These are phyloP conservation scores for Aspergillus awamori DNA, from an alignment of 2,329 filamentous ascomycete species.

Conservation along the genomic window DNA sequence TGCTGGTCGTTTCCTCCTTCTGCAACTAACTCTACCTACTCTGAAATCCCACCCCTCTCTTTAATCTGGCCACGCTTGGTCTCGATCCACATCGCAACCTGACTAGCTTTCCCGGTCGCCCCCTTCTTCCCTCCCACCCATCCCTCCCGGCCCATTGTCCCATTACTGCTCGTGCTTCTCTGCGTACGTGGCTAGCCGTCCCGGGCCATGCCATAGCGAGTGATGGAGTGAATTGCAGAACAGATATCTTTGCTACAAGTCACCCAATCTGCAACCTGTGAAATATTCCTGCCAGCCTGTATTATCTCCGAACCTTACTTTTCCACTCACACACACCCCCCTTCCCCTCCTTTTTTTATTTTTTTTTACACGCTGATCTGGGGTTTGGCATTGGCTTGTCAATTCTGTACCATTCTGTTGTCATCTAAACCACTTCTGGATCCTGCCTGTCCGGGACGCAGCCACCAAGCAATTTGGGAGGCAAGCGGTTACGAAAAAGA, in stretches of 20 bases:
- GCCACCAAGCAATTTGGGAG: constrained; percentile 19
- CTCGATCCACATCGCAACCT: constrained; percentile 7
- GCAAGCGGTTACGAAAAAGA: constrained; percentile 13
- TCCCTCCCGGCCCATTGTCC: constrained; percentile 1
- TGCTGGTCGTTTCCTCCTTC: constrained; percentile 15
- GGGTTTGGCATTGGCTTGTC: constrained; percentile 20
- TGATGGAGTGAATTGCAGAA: constrained; percentile 18
- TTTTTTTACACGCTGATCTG: constrained; percentile 20
- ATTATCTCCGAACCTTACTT: constrained; percentile 14
- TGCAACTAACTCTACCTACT: constrained; percentile 6
- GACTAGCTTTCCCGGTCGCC: not conserved
- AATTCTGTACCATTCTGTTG: constrained; percentile 13
- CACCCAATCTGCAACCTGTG: constrained; percentile 21
- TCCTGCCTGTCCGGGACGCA: constrained; percentile 19
- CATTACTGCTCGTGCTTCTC: constrained; percentile 15
- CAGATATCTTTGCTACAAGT: constrained; percentile 25
- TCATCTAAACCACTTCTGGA: constrained; percentile 23
- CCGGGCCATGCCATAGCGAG: constrained; percentile 28
- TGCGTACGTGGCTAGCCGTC: constrained; percentile 29
- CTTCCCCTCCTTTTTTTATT: constrained; percentile 10
- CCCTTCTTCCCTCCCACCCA: constrained; percentile 3
- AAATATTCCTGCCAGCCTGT: constrained; percentile 19
- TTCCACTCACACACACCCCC: constrained; percentile 7
- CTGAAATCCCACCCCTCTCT: constrained; percentile 1
- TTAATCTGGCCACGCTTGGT: constrained; percentile 11